Conservation (phyloP, 2,329 filamentous ascomycete species). For the Trematosphaeria pertusa region DNA sequence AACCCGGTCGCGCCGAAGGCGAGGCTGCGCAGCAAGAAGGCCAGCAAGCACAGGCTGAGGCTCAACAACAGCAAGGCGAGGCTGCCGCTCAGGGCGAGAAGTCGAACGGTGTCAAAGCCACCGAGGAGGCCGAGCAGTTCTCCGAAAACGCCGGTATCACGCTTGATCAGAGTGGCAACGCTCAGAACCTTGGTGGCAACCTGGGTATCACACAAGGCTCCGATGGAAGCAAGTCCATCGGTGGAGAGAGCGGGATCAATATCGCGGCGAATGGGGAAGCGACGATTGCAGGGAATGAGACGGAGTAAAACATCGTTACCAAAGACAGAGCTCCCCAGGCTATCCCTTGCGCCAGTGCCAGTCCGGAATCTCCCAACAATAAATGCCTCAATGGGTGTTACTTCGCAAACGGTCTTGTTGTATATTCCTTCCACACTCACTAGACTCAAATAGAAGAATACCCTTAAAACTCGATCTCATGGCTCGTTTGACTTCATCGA, state of each 20-base stretch:
- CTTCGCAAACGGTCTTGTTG: too few species aligned
- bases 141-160: conserved; percentile 37
- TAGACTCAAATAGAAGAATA: too few species aligned
- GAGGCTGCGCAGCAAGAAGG: conserved; percentile 23
- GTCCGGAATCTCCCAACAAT: too few species aligned
- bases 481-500: too few species aligned
- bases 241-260: conserved; percentile 41
- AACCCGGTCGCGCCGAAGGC: conserved; percentile 31
- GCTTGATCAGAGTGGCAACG: conserved; percentile 28
- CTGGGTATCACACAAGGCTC: conserved; percentile 41
- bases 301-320: too few species aligned
- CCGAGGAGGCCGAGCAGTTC: conserved; percentile 39
- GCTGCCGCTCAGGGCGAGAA: conserved; percentile 25
- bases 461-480: too few species aligned
- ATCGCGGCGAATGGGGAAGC: conserved; percentile 34
- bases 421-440: too few species aligned
- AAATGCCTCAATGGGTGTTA: too few species aligned
- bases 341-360: too few species aligned
- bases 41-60: conserved; percentile 15
- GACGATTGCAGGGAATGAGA: conserved; percentile 26
- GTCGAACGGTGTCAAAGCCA: conserved; percentile 33
- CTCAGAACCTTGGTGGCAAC: conserved; percentile 40
- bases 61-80: conserved; percentile 5
- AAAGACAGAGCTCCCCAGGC: too few species aligned
- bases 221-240: conserved; percentile 40